Evolutionary conservation across 768 basidiomycete genomes (phyloP).

Genomic region (Clitopilus hobsonii): DNA sequence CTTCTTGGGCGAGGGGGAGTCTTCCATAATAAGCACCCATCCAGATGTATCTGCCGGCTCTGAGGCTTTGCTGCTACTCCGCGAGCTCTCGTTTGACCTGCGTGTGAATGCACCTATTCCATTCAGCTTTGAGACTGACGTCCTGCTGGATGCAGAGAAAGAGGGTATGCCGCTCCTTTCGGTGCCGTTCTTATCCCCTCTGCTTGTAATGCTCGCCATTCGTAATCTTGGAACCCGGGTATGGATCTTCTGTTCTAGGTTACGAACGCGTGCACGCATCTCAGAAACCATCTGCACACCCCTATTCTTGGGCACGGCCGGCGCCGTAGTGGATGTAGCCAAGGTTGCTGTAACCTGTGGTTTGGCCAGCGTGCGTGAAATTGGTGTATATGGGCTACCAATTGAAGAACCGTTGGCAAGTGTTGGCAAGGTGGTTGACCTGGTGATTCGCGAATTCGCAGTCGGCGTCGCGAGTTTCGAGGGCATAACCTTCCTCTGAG

Average conservation of each 20-base stretch:
- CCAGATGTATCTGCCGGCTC: conserved; percentile 65
- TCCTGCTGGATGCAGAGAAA: conserved; percentile 32
- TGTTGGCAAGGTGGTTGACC: conserved; percentile 56
- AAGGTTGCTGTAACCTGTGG: conserved; percentile 35
- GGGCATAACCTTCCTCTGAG: conserved; percentile 37
- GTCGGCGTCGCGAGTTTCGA: conserved; percentile 46
- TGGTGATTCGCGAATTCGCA: conserved; percentile 40
- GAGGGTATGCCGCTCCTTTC: conserved; percentile 26
- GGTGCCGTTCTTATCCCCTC: conserved; percentile 29
- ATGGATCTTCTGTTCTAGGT: conserved; percentile 82
- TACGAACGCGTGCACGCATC: conserved; percentile 81
- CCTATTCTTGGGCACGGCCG: conserved; percentile 49
- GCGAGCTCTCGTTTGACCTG: conserved; percentile 39
- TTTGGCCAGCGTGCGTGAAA: conserved; percentile 29
- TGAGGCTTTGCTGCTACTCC: conserved; percentile 39
- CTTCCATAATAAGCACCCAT: conserved; percentile 90
- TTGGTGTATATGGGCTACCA: conserved; percentile 45
- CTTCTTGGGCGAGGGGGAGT: conserved; percentile 68
- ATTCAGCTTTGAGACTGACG: conserved; percentile 37
- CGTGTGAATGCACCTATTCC: conserved; percentile 34
- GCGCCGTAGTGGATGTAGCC: conserved; percentile 41
- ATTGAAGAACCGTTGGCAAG: conserved; percentile 31
- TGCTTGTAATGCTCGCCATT: conserved; percentile 70
- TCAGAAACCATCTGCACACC: conserved; percentile 92
- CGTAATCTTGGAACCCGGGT: conserved; percentile 81